phyloP scores from a whole-genome alignment of 768 basidiomycete species.

The Boletales sp. region DNA sequence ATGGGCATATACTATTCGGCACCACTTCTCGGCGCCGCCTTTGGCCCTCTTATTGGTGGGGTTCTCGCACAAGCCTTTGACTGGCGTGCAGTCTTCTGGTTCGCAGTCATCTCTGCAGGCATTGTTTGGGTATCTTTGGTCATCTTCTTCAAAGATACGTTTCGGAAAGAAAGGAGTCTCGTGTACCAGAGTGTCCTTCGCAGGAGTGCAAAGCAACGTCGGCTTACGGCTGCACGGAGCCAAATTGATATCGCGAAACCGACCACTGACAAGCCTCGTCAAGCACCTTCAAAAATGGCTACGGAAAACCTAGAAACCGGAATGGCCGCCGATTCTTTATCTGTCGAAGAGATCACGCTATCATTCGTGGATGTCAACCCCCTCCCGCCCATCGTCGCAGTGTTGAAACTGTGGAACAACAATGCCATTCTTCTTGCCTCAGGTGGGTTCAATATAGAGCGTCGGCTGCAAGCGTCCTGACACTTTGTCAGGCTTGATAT shows the following conservation, averaged over 20 bases:
- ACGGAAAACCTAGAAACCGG: constrained; percentile 2
- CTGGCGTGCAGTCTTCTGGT: constrained; percentile 89
- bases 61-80: constrained; percentile 58
- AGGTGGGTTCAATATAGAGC: constrained; percentile 8
- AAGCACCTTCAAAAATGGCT: neutral
- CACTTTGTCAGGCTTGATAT: constrained; percentile 54
- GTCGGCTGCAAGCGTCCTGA: neutral
- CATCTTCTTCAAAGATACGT: constrained; percentile 75
- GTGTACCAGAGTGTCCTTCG: constrained; percentile 69
- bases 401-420: constrained; percentile 66
- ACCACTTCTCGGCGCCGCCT: constrained; percentile 64
- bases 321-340: neutral
- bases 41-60: constrained; percentile 73
- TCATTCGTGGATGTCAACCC: constrained; percentile 72
- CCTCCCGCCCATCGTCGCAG: constrained; percentile 53
- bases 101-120: constrained; percentile 61
- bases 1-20: constrained; percentile 84
- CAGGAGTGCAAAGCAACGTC: constrained; percentile 32
- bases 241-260: neutral
- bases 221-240: constrained; percentile 1
- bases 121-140: constrained; percentile 53
- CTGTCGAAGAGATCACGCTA: constrained; percentile 41
- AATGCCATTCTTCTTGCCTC: constrained; percentile 46
- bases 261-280: constrained; percentile 6
- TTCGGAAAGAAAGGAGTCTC: constrained; percentile 75